Evolutionary conservation across 179 eudicot species (phyloP), one percentile per base, ranked within the genome.

Genomic region (Silene noctiflora): DNA sequence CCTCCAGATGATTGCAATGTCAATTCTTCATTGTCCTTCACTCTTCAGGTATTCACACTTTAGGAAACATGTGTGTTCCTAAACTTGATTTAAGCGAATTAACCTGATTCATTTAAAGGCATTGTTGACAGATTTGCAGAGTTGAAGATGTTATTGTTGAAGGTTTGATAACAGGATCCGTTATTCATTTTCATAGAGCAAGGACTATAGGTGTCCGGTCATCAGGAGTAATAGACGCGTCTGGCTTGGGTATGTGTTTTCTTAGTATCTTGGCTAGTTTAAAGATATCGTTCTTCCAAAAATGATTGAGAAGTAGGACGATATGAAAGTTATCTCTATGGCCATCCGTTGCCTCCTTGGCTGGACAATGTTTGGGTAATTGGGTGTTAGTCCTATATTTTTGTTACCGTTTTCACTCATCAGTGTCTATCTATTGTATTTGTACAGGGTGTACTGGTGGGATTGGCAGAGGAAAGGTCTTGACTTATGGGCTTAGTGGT

Each of bases 1-100:
- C 99, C 99, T 58, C 97, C 96, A 58, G 97, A 95, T 77, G 97
- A 92, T 81, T 95, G 99, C 89, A 92, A 89, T 76, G 87, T 95
- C 83, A 95, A 95, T 78, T 87, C 96, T 81, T 89, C 99, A 69
- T 77, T 95, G 77, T 70, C 96, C 62, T 95, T 95, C 82, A 95
- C 99, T 74, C 91, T 95, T 75, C 93, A 92, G 99, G 99, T 91
- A 64, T 75, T 74, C 67, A 29, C 64, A 3, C 69, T 66, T n/a
- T 12, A 19, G 25, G 33, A 55, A 68, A 31, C 19, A 48, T 75
- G 48, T 59, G 51, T 39, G 70, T 14, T 35, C 53, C 35, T 48
- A 19, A 35, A 35, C 46, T 19, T 69, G 22, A 22, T 62, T 51
- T 63, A 46, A 66, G 10, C n/a, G 13, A 61, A 16, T 27, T 46